Evolutionary conservation across 176 grass and related monocot genomes (phyloP), one percentile per base, ranked within the genome.

Genomic region (Triticum timopheevii): DNA sequence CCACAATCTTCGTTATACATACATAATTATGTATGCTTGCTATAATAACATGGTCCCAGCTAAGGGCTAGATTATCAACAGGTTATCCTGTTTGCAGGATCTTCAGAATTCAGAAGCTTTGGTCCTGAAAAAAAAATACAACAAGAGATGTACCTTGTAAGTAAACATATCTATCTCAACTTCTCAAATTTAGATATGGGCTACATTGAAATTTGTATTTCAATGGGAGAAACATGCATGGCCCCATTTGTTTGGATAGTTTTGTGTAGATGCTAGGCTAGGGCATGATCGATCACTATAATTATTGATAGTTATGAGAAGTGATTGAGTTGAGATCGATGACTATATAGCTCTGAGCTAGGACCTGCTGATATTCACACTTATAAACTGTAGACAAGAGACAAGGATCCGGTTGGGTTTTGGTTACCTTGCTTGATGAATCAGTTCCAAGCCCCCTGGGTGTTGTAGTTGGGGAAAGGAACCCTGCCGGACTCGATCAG

Each of bases 381-480:
- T 42, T 2, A 10, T 42, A 42, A 42, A 42, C 39, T 42, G 39
- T 40, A 42, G 39, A 42, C 39, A 42, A 3, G 39, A 42, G 9
- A 42, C 39, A 42, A 42, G 39, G 39, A 2, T 42, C 39, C 39
- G 39, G 17, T 62, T 22, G 28, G 28, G 28, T 30, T 30, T 30
- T 30, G 39, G 39, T 42, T 42, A 44, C 42, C 44, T 47, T 15
- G 13, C 15, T 5, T 15, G n/a, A 44, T 44, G 42, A 12, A 44
- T 44, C 10, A 44, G 42, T 44, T 44, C 42, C 42, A 44, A 44
- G 42, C 10, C 42, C 42, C 40, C 49, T 90, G 89, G n/a, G 82
- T 56, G 20, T 89, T 94, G 80, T 96, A 99, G 27, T 90, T 92
- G 31, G 93, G 93, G 79, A 91, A 91, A 4, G 92, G 90, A 56